These are phyloP conservation scores for Jackrogersella multiformis DNA, from an alignment of 495 filamentous ascomycete species.

Conservation along the genomic window DNA sequence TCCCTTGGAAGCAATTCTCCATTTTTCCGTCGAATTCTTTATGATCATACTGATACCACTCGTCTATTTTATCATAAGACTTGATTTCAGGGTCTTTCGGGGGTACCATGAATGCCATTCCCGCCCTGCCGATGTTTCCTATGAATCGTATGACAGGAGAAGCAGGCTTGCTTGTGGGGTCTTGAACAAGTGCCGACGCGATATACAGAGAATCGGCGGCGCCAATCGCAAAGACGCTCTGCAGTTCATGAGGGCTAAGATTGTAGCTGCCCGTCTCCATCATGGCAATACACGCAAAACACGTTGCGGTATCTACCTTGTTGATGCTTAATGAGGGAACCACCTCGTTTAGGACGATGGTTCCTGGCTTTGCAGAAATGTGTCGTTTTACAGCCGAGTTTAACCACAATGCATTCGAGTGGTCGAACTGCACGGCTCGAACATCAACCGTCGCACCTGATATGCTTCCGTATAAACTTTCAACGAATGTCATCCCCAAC, in stretches of 20 bases:
- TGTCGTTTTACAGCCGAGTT: too few species aligned
- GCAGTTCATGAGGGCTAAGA: not conserved
- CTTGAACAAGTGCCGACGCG: not conserved
- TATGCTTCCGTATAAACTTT: not conserved
- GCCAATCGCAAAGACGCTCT: not conserved
- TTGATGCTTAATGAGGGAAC: not conserved
- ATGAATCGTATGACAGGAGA: not conserved
- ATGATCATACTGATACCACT: not conserved
- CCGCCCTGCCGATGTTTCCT: not conserved
- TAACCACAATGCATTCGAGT: not conserved
- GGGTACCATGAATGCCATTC: not conserved
- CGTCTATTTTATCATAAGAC: not conserved
- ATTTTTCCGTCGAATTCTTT: not conserved
- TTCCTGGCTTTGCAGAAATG: too few species aligned
- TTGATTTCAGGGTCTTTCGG: not conserved
- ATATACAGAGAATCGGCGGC: not conserved
- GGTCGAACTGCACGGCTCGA: not conserved
- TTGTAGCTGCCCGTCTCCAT: conserved; percentile 5
- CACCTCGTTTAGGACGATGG: too few species aligned
- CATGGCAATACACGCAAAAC: conserved; percentile 3
- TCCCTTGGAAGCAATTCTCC: not conserved
- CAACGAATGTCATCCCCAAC: not conserved
- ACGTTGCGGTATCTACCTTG: not conserved
- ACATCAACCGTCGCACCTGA: not conserved
- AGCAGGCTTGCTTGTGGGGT: not conserved